Conservation (phyloP, 345 rosid species). For the Arabidopsis arenosa region DNA sequence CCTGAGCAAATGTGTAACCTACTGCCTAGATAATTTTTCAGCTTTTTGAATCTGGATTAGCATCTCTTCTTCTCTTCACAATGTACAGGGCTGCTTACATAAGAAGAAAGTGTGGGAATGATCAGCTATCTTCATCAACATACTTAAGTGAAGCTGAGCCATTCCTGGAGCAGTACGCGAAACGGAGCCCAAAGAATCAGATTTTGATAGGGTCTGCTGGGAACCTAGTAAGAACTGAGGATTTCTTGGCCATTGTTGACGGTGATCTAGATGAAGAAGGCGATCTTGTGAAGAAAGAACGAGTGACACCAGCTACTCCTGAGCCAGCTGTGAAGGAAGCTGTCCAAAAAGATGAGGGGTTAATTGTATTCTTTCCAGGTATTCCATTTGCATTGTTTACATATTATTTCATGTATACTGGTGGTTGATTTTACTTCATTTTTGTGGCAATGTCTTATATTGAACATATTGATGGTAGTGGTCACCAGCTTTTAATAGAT, state of each 20-base stretch:
- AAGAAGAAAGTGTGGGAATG: slow-evolving; percentile 68
- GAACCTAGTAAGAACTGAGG: slow-evolving; percentile 70
- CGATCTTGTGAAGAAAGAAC: slow-evolving; percentile 69
- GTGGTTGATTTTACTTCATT: slow-evolving; percentile 10
- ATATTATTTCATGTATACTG: slow-evolving; percentile 1
- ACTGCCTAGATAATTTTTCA: slow-evolving; percentile 4
- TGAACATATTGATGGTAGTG: slow-evolving; percentile 9
- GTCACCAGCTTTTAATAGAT: background rate
- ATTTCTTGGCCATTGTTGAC: slow-evolving; percentile 82
- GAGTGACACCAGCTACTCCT: slow-evolving; percentile 56
- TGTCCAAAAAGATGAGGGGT: slow-evolving; percentile 73
- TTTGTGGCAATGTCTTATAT: slow-evolving; percentile 6
- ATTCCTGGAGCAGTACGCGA: slow-evolving; percentile 84
- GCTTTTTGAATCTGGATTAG: slow-evolving; percentile 20
- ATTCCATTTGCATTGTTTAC: slow-evolving; percentile 25
- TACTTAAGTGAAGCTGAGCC: slow-evolving; percentile 95
- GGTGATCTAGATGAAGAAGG: slow-evolving; percentile 88
- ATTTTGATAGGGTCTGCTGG: slow-evolving; percentile 92
- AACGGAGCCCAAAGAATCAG: slow-evolving; percentile 72
- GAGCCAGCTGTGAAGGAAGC: slow-evolving; percentile 54
- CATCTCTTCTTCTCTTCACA: slow-evolving; percentile 4
- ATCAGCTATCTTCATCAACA: slow-evolving; percentile 70
- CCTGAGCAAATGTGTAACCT: background rate
- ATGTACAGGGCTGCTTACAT: slow-evolving; percentile 76
- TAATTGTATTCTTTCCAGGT: slow-evolving; percentile 97